Conservation (phyloP, 2,329 filamentous ascomycete genomes). For the Camillea tinctor region DNA sequence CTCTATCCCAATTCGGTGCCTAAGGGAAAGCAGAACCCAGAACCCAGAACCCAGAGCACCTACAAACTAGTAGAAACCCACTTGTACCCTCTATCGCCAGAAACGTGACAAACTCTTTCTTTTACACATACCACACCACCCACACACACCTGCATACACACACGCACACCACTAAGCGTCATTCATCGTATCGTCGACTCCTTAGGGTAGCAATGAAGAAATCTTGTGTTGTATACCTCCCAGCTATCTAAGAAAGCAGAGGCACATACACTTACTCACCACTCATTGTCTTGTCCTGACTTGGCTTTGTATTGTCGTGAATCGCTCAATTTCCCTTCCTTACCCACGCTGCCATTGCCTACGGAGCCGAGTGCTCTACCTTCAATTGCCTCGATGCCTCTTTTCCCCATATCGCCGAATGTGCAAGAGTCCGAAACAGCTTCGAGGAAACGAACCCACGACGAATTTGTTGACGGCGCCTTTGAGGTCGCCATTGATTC, state of each 20-base stretch:
- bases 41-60: constrained; percentile 1
- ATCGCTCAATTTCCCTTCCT: no score
- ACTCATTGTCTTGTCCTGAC: not conserved
- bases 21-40: no score
- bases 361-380: constrained; percentile 11
- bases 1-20: not conserved
- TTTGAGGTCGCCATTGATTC: constrained; percentile 23
- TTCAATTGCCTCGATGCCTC: constrained; percentile 41
- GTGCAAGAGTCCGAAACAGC: constrained; percentile 44
- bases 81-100: constrained; percentile 1
- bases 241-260: not conserved
- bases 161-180: not conserved
- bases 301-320: not conserved
- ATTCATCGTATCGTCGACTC: not conserved
- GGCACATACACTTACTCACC: not conserved
- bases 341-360: not conserved
- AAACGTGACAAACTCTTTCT: not conserved
- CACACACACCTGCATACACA: no score
- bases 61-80: no score
- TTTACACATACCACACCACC: no score
- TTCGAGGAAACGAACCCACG: constrained; percentile 46
- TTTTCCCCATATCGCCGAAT: constrained; percentile 48
- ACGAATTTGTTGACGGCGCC: constrained; percentile 39
- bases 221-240: not conserved
- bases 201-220: not conserved